Base-by-base conservation (phyloP, 805 yeast genomes). In the Kregervanrija pseudodelftensis region DNA sequence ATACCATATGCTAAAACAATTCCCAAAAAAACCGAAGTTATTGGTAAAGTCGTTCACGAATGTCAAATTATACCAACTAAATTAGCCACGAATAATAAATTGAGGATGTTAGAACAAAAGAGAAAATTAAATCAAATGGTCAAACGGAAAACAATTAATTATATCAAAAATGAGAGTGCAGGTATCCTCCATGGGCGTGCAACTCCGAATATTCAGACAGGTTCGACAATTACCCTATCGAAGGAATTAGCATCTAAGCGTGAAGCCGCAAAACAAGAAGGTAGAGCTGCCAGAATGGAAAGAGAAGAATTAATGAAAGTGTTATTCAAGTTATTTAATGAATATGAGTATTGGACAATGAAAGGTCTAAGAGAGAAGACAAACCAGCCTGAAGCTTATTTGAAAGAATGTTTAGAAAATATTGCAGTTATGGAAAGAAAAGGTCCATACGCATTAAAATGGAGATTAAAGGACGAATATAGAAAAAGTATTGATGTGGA, bases 321-420 rank as follows among this genome's bases (percentile, higher is more conserved):
- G 53, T 68, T 93, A 54, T 93, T 93, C 77, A 76, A 84, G 54
- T 71, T 91, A 56, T 93, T 93, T 65, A 96, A 89, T 64, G 95
- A 90, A 62, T 88, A 85, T 63, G 97, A 91, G 60, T 93, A 90
- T 65, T 93, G 99, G 99, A 81, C 93, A 10, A 74, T 93, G 73
- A 89, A 89, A 65, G 96, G 96, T 35, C 71, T 93, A 49, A 84
- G 88, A 58, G 99, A 93, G 61, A 77, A 95, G 54, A 89, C 97
- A 2, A 82, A 83, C 57, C 99, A 93, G 70, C 99, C 99, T 1
- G 99, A 93, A 61, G 82, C 82, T 15, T 95, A 86, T 62, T 70
- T 93, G 51, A 88, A 90, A 60, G 96, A 90, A 60, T 85, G 93
- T 46, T 69, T 93, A 40, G 99, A 91, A 49, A 79, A 84, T 40